Conservation (phyloP, 1,284 basidiomycete genomes). For the Cystobasidiaceae sp. region DNA sequence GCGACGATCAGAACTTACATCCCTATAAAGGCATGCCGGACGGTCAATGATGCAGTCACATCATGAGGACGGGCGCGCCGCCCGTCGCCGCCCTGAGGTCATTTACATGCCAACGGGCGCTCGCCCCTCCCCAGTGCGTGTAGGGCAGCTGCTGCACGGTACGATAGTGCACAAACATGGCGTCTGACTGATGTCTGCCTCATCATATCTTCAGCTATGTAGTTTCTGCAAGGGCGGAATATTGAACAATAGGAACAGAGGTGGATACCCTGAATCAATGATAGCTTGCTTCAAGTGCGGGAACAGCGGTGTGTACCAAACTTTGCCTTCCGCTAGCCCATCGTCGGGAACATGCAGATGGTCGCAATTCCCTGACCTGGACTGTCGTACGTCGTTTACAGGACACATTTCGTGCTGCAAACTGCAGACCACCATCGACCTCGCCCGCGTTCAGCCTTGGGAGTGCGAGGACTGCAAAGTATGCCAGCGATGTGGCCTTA, state of each 20-base stretch:
- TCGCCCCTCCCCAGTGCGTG: too few relatives aligned
- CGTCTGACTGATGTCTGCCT: too few relatives aligned
- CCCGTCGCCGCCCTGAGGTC: too few relatives aligned
- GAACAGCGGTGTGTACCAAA: neutral
- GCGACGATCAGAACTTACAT: too few relatives aligned
- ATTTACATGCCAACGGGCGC: too few relatives aligned
- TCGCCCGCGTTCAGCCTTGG: constrained; percentile 63
- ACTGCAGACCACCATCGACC: neutral
- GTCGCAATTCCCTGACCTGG: neutral
- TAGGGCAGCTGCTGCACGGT: too few relatives aligned
- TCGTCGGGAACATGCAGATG: too few relatives aligned
- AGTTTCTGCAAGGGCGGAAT: neutral
- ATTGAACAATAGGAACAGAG: neutral
- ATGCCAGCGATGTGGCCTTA: constrained; percentile 79
- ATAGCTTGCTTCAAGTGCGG: constrained; percentile 9
- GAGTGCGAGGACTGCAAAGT: constrained; percentile 87
- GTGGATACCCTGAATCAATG: constrained; percentile 1
- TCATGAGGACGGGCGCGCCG: too few relatives aligned
- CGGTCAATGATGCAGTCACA: too few relatives aligned
- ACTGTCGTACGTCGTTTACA: neutral
- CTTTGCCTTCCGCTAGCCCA: neutral
- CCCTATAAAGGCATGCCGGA: too few relatives aligned
- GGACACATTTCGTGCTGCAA: constrained; percentile 5
- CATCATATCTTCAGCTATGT: neutral
- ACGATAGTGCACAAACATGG: too few relatives aligned